phyloP scores from a whole-genome alignment of 768 basidiomycete species.

The Lentinula edodes region DNA sequence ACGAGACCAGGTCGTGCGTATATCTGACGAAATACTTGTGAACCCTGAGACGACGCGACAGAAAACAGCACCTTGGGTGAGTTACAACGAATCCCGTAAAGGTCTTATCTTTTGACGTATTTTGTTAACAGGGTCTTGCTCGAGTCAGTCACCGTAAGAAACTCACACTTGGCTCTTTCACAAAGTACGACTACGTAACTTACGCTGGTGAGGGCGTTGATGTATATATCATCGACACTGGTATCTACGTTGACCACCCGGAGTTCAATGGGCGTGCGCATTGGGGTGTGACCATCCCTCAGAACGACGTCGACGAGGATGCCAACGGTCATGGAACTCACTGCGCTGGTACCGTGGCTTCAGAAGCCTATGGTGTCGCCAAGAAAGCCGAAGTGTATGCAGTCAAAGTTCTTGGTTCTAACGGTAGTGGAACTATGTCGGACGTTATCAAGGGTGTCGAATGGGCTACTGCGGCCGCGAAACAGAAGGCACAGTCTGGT shows the following conservation, averaged over 20 bases:
- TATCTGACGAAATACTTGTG: constrained; percentile 38
- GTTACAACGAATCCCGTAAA: constrained; percentile 18
- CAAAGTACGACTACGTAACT: constrained; percentile 66
- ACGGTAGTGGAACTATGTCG: constrained; percentile 92
- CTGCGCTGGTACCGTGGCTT: constrained; percentile 96
- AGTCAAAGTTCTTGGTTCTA: constrained; percentile 91
- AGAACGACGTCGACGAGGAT: constrained; percentile 80
- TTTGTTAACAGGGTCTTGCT: constrained; percentile 72
- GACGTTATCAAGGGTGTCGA: constrained; percentile 88
- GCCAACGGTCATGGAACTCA: constrained; percentile 95
- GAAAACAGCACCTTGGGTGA: constrained; percentile 81
- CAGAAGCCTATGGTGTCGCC: constrained; percentile 89
- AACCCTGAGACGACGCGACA: constrained; percentile 31
- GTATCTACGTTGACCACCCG: constrained; percentile 79
- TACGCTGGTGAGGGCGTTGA: constrained; percentile 90
- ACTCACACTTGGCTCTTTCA: constrained; percentile 79
- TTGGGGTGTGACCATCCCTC: constrained; percentile 93
- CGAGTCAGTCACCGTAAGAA: constrained; percentile 83
- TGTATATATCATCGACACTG: constrained; percentile 84
- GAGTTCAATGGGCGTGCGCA: constrained; percentile 86
- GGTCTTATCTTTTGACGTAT: constrained; percentile 12
- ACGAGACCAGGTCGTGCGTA: constrained; percentile 88
- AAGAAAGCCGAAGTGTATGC: constrained; percentile 88
- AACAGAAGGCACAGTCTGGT: constrained; percentile 60
- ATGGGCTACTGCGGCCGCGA: constrained; percentile 61